Evolutionary conservation across 2,329 filamentous ascomycete genomes (phyloP).

Genomic region (Cordyceps cicadae): DNA sequence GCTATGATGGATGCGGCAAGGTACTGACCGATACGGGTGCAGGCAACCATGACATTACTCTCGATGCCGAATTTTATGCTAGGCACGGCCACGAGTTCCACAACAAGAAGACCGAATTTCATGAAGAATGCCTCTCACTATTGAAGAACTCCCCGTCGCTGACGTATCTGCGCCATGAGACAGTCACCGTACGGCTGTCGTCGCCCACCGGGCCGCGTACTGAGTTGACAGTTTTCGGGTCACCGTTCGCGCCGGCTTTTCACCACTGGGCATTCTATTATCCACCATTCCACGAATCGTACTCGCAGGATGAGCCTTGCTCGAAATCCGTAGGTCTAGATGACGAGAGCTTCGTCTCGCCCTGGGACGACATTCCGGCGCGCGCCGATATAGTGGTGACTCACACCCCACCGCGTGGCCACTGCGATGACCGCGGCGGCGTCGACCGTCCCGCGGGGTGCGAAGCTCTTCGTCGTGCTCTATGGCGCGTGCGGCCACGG

Average conservation of each 20-base stretch:
- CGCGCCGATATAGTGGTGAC: constrained; percentile 60
- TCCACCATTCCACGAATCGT: constrained; percentile 18
- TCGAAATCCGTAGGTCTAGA: constrained; percentile 10
- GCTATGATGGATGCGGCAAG: neutral
- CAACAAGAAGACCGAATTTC: constrained; percentile 46
- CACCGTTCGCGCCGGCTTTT: constrained; percentile 52
- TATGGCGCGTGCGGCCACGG: constrained; percentile 54
- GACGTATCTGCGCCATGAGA: constrained; percentile 56
- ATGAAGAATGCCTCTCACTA: constrained; percentile 44
- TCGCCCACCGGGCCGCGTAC: constrained; percentile 48
- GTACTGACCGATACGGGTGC: neutral
- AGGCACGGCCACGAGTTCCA: constrained; percentile 47
- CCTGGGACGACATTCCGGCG: constrained; percentile 56
- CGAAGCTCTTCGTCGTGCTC: constrained; percentile 44
- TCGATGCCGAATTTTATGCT: constrained; percentile 55
- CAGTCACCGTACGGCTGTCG: constrained; percentile 44
- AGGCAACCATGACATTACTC: constrained; percentile 70
- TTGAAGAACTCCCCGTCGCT: constrained; percentile 47
- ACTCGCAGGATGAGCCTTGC: constrained; percentile 10
- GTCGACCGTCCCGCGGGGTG: constrained; percentile 45
- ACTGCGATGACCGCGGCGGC: constrained; percentile 43
- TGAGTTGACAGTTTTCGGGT: constrained; percentile 60
- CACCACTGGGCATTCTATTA: constrained; percentile 64
- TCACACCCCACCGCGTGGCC: constrained; percentile 56
- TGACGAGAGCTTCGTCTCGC: constrained; percentile 19